Percentiles rank a stretch among this genome's conserved stretches.
These are phyloP conservation scores for Simplicillium aogashimaense DNA, from an alignment of 2,329 filamentous ascomycete species.

Conservation along the genomic window DNA sequence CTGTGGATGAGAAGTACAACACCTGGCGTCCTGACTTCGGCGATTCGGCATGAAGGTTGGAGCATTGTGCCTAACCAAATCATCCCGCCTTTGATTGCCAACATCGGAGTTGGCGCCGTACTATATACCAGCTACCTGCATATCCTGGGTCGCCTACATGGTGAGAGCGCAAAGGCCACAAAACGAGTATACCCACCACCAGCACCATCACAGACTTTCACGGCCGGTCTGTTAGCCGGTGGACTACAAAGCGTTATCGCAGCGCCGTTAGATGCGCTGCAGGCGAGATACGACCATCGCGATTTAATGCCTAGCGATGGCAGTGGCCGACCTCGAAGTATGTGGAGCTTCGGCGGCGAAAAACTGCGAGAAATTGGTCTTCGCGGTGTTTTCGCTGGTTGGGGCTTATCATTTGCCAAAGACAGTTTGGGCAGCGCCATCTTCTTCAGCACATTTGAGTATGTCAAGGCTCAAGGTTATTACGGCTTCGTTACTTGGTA, in stretches of 20 bases:
- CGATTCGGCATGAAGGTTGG: conserved; percentile 63
- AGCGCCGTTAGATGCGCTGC: conserved; percentile 66
- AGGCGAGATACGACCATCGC: conserved; percentile 58
- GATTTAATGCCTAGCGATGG: conserved; percentile 33
- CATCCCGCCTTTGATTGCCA: conserved; percentile 65
- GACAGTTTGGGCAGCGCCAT: conserved; percentile 60
- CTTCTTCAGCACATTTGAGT: conserved; percentile 70
- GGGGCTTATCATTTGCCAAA: conserved; percentile 57
- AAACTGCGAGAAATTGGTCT: conserved; percentile 60
- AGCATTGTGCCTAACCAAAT: conserved; percentile 65
- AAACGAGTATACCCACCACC: conserved; percentile 65
- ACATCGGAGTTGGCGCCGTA: conserved; percentile 63
- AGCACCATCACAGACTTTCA: conserved; percentile 50
- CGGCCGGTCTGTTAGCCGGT: conserved; percentile 61
- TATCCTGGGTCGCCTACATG: conserved; percentile 54
- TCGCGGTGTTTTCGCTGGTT: conserved; percentile 66
- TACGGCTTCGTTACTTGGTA: conserved; percentile 63
- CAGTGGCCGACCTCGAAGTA: conserved; percentile 41
- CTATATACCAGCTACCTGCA: conserved; percentile 70
- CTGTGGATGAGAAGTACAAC: conserved; percentile 53
- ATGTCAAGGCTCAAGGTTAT: conserved; percentile 61
- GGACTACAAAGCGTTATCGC: conserved; percentile 61
- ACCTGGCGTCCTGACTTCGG: conserved; percentile 58
- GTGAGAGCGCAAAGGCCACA: conserved; percentile 44
- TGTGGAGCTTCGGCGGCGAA: conserved; percentile 62